Evolutionary conservation across 2,329 filamentous ascomycete species (phyloP).

Genomic region (Colletotrichum sp.): DNA sequence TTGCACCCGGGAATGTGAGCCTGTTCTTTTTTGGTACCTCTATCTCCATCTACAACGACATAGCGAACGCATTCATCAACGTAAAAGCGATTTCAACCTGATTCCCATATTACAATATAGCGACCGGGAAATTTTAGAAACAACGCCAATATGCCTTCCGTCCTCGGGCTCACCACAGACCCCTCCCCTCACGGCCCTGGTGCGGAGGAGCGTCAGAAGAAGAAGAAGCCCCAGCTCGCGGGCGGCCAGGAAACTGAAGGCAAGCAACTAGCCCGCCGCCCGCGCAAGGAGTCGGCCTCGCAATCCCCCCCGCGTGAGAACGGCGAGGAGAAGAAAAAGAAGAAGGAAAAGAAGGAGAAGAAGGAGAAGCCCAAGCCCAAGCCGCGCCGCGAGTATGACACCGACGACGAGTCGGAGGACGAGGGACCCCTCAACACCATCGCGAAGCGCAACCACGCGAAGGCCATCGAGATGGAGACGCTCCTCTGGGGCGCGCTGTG

Average conservation of each 20-base stretch:
- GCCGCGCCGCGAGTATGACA: background rate
- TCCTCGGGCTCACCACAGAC: conserved; percentile 37
- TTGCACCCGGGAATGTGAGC: background rate
- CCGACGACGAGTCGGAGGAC: conserved; percentile 12
- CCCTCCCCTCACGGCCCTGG: conserved; percentile 22
- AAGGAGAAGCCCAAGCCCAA: background rate
- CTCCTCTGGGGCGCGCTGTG: conserved; percentile 42
- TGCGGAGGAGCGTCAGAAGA: conserved; percentile 13
- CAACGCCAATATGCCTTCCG: conserved; percentile 31
- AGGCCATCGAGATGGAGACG: conserved; percentile 41
- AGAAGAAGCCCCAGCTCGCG: conserved; percentile 13
- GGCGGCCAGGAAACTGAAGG: background rate
- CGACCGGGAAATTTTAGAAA: background rate
- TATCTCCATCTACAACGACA: background rate
- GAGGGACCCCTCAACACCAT: conserved; percentile 33
- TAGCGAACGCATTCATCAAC: background rate
- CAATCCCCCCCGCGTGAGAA: background rate
- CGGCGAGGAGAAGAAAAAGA: conserved; percentile 10
- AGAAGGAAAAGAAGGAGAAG: conserved; percentile 5
- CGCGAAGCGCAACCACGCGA: conserved; percentile 41
- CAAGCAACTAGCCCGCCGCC: conserved; percentile 18
- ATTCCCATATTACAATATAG: background rate
- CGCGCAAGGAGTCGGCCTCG: conserved; percentile 6
- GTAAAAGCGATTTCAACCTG: background rate
- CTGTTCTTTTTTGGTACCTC: background rate